These are phyloP conservation scores for Conticribra guillardii DNA, from an alignment of 108 stramenopile genomes.

Conservation along the genomic window DNA sequence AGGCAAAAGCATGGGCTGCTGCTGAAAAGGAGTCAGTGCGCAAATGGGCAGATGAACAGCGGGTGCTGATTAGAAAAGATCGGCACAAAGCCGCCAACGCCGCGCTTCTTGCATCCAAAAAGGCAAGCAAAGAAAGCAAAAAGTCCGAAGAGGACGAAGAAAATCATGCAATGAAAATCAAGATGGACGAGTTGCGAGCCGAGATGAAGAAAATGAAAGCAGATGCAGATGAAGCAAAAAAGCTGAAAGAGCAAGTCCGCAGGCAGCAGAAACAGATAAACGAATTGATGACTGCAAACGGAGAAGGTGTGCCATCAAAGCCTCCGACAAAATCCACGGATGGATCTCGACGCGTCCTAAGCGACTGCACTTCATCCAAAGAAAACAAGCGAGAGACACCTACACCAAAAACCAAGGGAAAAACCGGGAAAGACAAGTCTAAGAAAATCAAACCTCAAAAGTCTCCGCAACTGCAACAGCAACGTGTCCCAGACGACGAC, in stretches of 20 bases:
- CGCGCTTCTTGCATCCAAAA: constrained; percentile 46
- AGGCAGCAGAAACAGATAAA: constrained; percentile 38
- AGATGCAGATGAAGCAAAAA: constrained; percentile 49
- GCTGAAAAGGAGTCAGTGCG: constrained; percentile 48
- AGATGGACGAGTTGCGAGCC: constrained; percentile 67
- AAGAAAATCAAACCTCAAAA: constrained; percentile 6
- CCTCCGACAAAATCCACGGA: not conserved
- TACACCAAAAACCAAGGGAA: constrained; percentile 4
- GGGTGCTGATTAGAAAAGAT: constrained; percentile 43
- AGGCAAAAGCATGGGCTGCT: constrained; percentile 57
- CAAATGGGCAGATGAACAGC: constrained; percentile 53
- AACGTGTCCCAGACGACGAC: not conserved
- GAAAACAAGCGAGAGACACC: constrained; percentile 8
- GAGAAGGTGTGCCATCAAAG: not conserved
- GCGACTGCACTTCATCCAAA: constrained; percentile 16
- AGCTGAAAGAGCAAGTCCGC: constrained; percentile 38
- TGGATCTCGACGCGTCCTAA: constrained; percentile 1
- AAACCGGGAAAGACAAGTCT: not conserved
- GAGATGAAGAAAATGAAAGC: constrained; percentile 69
- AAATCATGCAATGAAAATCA: constrained; percentile 43
- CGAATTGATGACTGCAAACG: constrained; percentile 9
- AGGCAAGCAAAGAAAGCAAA: constrained; percentile 24
- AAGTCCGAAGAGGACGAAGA: constrained; percentile 6
- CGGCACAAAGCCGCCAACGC: constrained; percentile 57
- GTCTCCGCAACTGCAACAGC: not conserved